Percentiles rank a stretch among this genome's conserved stretches.
Conservation (phyloP, 768 basidiomycete genomes). For the Mycena floridula region DNA sequence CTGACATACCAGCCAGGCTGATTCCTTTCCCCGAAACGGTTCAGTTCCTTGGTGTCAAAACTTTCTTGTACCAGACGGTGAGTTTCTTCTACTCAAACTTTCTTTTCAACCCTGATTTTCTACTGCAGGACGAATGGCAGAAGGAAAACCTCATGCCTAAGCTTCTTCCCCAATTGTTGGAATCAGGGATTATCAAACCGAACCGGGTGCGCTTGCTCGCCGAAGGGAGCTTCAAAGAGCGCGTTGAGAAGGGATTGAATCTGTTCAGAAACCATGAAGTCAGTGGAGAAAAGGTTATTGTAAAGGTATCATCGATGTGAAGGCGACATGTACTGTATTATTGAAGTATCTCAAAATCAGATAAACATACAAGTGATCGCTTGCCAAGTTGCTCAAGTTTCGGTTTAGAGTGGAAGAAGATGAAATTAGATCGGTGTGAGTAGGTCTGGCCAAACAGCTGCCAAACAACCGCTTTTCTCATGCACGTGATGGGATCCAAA, state of each 20-base stretch:
- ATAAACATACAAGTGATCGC: too few relatives aligned
- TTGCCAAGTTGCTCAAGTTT: too few relatives aligned
- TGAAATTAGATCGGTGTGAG: too few relatives aligned
- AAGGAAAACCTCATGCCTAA: slow-evolving; percentile 38
- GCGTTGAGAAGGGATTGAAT: slow-evolving; percentile 35
- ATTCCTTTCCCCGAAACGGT: slow-evolving; percentile 32
- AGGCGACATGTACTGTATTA: too few relatives aligned
- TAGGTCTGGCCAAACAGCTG: too few relatives aligned
- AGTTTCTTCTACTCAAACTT: slow-evolving; percentile 7
- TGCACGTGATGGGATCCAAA: too few relatives aligned
- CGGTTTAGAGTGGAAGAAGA: too few relatives aligned
- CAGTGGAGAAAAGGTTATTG: slow-evolving; percentile 44
- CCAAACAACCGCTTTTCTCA: too few relatives aligned
- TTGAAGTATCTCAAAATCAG: too few relatives aligned
- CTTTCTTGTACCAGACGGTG: slow-evolving; percentile 35
- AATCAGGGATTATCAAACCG: slow-evolving; percentile 32
- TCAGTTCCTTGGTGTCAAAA: slow-evolving; percentile 30
- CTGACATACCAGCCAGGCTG: slow-evolving; percentile 21
- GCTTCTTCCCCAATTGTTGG: slow-evolving; percentile 37
- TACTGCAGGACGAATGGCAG: slow-evolving; percentile 30
- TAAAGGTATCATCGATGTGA: too few relatives aligned
- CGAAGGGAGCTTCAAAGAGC: slow-evolving; percentile 34
- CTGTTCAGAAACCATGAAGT: slow-evolving; percentile 40
- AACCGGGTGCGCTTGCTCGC: slow-evolving; percentile 34
- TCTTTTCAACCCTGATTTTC: background rate